A percentile compares a stretch with the other conserved stretches of the same genome.
These are phyloP conservation scores for Pleurotus eryngii DNA, from an alignment of 768 basidiomycete genomes.

Conservation along the genomic window DNA sequence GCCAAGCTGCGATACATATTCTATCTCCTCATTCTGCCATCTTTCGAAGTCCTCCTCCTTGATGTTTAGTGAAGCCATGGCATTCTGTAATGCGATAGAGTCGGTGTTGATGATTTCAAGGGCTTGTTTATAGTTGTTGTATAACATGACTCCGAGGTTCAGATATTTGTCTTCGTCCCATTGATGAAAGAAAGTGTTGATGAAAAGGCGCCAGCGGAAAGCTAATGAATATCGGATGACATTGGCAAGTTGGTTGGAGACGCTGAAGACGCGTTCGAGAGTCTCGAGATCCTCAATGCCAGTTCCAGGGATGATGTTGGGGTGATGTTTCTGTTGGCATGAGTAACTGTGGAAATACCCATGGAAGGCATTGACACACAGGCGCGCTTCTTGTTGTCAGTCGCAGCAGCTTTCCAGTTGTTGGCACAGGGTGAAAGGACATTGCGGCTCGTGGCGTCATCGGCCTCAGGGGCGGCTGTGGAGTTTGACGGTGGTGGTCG, in stretches of 20 bases:
- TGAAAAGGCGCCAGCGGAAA: too few species aligned
- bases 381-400: neutral
- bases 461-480: neutral
- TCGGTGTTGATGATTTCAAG: conserved; percentile 14
- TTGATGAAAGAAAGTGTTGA: conserved; percentile 10
- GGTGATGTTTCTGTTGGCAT: too few species aligned
- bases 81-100: neutral
- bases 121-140: conserved; percentile 24
- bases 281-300: too few species aligned
- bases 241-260: too few species aligned
- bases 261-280: too few species aligned
- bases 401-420: conserved; percentile 5
- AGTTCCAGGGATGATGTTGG: too few species aligned
- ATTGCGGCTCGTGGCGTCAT: neutral
- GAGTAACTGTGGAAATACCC: too few species aligned
- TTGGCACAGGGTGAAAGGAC: conserved; percentile 1
- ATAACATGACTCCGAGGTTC: conserved; percentile 19
- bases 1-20: conserved; percentile 13
- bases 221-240: too few species aligned
- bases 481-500: neutral
- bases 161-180: conserved; percentile 18
- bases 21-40: conserved; percentile 19
- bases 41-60: conserved; percentile 6
- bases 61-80: conserved; percentile 9
- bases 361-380: conserved; percentile 12